Base-by-base conservation (phyloP, 768 basidiomycete species). In the Cystobasidium onofrii region DNA sequence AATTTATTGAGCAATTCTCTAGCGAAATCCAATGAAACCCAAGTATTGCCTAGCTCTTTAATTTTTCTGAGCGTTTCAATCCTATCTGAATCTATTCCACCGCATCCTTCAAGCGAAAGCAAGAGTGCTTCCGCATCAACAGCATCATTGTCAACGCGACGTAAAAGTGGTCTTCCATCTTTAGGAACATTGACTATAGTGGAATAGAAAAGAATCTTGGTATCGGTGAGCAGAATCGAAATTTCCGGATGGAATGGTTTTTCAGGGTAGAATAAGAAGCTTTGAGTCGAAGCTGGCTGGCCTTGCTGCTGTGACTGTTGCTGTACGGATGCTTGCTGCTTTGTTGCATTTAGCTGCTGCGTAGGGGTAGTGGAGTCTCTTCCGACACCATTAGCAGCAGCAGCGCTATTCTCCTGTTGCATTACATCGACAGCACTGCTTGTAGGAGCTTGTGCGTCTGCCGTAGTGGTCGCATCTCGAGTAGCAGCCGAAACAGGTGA, bases 221-320 rank as follows among this genome's bases (percentile, higher is more conserved):
- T 71, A 20, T 71, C 69, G 29, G 69, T 71, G 12, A 71, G 69
- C 17, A 71, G 69, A 31, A 71, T 71, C 23, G 50, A 27, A n/a
- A 71, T 71, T 27, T 34, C 54, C 7, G 69, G 69, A 36, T 55
- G 25, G 29, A 71, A 71, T n/a, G 69, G 69, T 33, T 52, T 71
- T 10, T 71, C 69, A 23, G 69, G 69, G n/a, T 71, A 43, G 41
- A 71, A 71, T 34, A 71, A 54, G 69, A 71, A 71, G 29, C 69
- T 71, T 60, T 71, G 69, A 9, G 69, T 69, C 18, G 66, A 44
- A 13, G 66, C n/a, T 10, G 44, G 66, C 15, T n/a, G n/a, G n/a
- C n/a, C n/a, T n/a, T n/a, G n/a, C n/a, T 66, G 64, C 33, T 46
- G 41, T 50, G 4, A 12, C 29, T 3, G 7, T 33, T 46, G 41